These are phyloP conservation scores for Senna siamea DNA, from an alignment of 306 rosid species.

Conservation along the genomic window DNA sequence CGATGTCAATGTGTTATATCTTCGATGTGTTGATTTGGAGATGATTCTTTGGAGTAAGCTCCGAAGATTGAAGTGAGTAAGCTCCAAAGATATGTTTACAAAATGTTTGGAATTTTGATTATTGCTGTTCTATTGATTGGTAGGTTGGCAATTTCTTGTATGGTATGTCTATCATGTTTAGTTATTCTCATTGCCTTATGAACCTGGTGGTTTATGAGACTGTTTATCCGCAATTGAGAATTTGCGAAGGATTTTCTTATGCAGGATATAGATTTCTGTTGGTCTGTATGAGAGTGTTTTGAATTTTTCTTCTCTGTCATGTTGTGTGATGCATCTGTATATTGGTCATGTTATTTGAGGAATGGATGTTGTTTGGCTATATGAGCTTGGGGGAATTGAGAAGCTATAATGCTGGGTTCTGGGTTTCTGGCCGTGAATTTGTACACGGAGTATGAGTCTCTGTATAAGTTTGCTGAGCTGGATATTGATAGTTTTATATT, in stretches of 20 bases:
- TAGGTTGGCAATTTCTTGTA: not conserved
- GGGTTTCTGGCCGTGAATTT: not conserved
- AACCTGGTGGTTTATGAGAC: not conserved
- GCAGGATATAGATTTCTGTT: not conserved
- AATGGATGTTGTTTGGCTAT: too few relatives aligned
- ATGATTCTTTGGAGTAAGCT: not conserved
- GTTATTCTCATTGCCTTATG: not conserved
- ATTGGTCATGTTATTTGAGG: not conserved
- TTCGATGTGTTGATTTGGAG: too few relatives aligned
- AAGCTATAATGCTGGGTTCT: too few relatives aligned
- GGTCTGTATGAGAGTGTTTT: not conserved
- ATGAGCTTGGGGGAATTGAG: not conserved
- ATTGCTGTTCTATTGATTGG: not conserved
- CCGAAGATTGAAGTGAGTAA: not conserved
- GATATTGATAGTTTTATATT: not conserved
- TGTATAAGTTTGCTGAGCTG: not conserved
- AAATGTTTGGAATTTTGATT: not conserved
- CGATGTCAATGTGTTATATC: too few relatives aligned
- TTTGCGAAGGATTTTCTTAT: not conserved
- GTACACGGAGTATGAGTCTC: not conserved
- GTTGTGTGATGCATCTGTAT: not conserved
- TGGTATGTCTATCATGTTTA: not conserved
- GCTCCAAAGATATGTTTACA: too few relatives aligned
- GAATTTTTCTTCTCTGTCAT: not conserved
- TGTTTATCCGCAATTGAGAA: not conserved